Evolutionary conservation across 345 rosid genomes (phyloP).

Genomic region (Eucalyptus marginata): DNA sequence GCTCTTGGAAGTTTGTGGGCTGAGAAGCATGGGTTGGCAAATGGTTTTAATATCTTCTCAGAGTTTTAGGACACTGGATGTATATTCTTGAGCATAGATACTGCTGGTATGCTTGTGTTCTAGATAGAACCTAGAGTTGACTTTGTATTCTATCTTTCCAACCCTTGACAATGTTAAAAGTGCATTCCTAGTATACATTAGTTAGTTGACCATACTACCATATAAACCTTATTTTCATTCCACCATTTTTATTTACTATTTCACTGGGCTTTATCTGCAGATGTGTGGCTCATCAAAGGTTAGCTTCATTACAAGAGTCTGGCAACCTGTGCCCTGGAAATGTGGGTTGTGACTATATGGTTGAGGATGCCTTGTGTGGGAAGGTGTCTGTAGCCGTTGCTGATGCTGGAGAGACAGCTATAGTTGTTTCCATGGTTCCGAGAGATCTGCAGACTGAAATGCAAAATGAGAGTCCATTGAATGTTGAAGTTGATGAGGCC

Average conservation of each 20-base stretch:
- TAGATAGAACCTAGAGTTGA: not conserved
- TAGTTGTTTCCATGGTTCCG: slow-evolving; percentile 74
- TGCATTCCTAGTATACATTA: not conserved
- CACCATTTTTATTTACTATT: not conserved
- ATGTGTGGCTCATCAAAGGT: slow-evolving; percentile 44
- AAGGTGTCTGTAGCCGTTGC: slow-evolving; percentile 75
- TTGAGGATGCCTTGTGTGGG: slow-evolving; percentile 41
- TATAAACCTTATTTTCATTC: not conserved
- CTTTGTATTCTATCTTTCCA: not conserved
- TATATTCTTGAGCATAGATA: not conserved
- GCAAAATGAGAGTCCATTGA: slow-evolving; percentile 19
- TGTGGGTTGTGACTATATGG: slow-evolving; percentile 23
- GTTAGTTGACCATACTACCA: not conserved
- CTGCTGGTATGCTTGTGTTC: not conserved
- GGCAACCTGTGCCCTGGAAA: slow-evolving; percentile 20
- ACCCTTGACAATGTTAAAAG: not conserved
- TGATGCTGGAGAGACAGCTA: slow-evolving; percentile 91
- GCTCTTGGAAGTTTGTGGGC: not conserved
- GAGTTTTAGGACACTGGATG: not conserved
- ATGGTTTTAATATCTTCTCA: not conserved
- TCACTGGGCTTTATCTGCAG: slow-evolving; percentile 24
- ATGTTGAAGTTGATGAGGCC: slow-evolving; percentile 16
- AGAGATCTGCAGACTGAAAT: slow-evolving; percentile 29
- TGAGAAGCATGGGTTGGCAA: not conserved
- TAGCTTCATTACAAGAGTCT: slow-evolving; percentile 14